These are phyloP conservation scores for Larix kaempferi DNA, from an alignment of 75 land plant genomes.

Conservation along the genomic window DNA sequence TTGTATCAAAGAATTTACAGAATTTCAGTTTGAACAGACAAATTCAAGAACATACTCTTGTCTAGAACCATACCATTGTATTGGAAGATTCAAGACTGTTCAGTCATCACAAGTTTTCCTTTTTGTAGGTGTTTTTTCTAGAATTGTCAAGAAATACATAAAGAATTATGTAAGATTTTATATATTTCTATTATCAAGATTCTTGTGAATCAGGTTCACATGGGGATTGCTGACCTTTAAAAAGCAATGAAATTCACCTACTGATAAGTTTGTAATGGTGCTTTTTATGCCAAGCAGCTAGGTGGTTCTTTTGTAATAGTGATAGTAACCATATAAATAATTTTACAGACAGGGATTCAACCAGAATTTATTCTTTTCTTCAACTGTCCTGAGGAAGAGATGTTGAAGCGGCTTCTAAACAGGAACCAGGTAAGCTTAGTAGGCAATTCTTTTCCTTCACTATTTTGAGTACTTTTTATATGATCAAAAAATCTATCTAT, in stretches of 20 bases:
- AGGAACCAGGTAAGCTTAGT: conserved; percentile 60
- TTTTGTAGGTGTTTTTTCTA: background rate
- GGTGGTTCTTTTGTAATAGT: conserved; percentile 1
- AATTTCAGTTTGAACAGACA: background rate
- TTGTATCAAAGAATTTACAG: background rate
- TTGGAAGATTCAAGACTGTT: no score
- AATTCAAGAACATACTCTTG: background rate
- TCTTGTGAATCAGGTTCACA: background rate
- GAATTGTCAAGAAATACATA: background rate
- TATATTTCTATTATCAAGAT: no score
- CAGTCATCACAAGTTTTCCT: background rate
- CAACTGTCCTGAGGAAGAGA: conserved; percentile 79
- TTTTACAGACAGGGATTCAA: conserved; percentile 65
- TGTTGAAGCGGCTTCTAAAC: conserved; percentile 74
- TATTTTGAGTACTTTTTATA: background rate
- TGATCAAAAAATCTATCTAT: background rate
- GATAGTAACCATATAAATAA: background rate
- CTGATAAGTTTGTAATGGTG: background rate
- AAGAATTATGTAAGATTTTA: no score
- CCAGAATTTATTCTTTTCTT: conserved; percentile 83
- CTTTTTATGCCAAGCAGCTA: background rate
- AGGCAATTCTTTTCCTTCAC: background rate
- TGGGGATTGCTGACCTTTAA: background rate
- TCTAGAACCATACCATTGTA: background rate
- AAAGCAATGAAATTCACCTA: background rate